These are phyloP conservation scores for Candida piceae DNA, from an alignment of 805 yeast species.

Conservation along the genomic window DNA sequence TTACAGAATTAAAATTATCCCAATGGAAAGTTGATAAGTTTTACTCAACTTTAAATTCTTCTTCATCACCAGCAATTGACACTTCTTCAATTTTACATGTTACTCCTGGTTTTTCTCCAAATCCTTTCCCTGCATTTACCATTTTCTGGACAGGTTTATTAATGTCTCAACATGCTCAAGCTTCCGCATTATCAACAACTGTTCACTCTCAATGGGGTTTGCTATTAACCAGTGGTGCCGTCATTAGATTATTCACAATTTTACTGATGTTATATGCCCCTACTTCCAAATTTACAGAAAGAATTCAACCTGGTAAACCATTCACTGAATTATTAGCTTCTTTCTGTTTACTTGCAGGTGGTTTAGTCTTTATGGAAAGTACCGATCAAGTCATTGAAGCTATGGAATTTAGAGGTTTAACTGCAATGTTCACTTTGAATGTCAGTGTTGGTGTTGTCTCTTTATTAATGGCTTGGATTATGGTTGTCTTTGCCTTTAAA, in stretches of 20 bases:
- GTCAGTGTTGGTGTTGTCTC: conserved; percentile 76
- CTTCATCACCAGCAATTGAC: conserved; percentile 10
- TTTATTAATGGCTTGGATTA: conserved; percentile 84
- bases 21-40: conserved; percentile 47
- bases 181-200: conserved; percentile 67
- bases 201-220: conserved; percentile 94
- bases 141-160: conserved; percentile 95
- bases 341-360: conserved; percentile 82
- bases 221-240: conserved; percentile 75
- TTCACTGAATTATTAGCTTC: conserved; percentile 79
- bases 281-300: too few relatives aligned
- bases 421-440: conserved; percentile 88
- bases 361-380: conserved; percentile 86
- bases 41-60: conserved; percentile 9
- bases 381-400: conserved; percentile 82
- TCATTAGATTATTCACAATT: conserved; percentile 62
- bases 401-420: conserved; percentile 75
- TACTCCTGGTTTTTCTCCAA: conserved; percentile 79
- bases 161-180: conserved; percentile 94
- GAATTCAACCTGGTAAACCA: conserved; percentile 60
- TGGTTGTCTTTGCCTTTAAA: conserved; percentile 60
- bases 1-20: conserved; percentile 64
- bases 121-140: conserved; percentile 90
- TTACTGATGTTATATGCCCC: conserved; percentile 52
- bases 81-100: conserved; percentile 21